Conservation (phyloP, 441 rosid species). For the Pelargonium cotyledonis region DNA sequence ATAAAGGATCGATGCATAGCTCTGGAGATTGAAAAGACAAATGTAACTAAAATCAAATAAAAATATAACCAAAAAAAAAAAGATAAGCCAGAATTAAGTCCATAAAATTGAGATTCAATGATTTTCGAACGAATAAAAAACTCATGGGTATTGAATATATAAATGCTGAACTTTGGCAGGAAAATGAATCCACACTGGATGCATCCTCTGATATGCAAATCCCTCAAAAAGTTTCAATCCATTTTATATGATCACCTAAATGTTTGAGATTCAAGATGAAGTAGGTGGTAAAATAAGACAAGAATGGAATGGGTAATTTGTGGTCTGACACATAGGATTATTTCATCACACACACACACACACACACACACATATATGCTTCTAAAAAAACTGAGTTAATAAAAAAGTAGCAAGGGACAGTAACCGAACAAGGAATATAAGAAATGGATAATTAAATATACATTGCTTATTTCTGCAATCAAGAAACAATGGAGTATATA, state of each 20-base stretch:
- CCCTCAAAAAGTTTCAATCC: not conserved
- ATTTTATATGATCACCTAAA: not conserved
- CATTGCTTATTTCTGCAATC: not conserved
- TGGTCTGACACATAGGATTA: too few species aligned
- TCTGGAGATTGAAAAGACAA: constrained; percentile 38
- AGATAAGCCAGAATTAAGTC: not conserved
- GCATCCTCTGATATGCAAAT: not conserved
- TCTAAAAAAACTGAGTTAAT: too few species aligned
- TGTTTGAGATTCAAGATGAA: not conserved
- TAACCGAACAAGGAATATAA: too few species aligned
- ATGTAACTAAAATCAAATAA: constrained; percentile 7
- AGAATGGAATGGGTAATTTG: not conserved
- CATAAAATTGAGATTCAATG: not conserved
- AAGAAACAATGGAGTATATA: not conserved
- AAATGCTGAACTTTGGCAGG: not conserved
- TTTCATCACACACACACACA: too few species aligned
- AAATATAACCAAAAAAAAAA: not conserved
- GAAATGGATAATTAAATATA: not conserved
- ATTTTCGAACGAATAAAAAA: not conserved
- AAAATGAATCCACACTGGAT: too few species aligned
- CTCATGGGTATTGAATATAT: not conserved
- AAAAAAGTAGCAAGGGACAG: too few species aligned
- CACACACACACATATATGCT: too few species aligned
- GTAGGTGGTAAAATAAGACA: not conserved
- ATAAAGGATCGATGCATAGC: constrained; percentile 84